Conservation (phyloP, 129 eudicot species). For the Cynara cardunculus region DNA sequence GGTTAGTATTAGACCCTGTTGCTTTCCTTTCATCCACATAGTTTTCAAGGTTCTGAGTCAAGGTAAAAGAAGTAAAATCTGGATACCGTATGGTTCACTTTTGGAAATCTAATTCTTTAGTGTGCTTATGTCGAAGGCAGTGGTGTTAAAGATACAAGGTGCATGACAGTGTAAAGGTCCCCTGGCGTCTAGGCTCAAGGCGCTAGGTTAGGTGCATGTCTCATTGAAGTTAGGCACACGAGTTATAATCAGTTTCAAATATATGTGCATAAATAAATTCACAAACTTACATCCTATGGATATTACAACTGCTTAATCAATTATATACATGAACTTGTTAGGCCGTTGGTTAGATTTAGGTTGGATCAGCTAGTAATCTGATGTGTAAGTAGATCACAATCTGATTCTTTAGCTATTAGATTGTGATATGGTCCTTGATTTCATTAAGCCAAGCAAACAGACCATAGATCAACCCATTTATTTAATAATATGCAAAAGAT, state of each 20-base stretch:
- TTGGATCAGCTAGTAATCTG: neutral
- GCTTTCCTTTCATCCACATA: neutral
- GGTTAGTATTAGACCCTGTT: neutral
- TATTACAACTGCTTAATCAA: neutral
- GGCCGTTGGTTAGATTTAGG: neutral
- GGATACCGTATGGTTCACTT: neutral
- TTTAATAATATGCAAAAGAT: neutral
- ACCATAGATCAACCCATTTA: neutral
- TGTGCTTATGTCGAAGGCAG: neutral
- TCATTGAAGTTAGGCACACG: too few species aligned
- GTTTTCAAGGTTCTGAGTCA: neutral
- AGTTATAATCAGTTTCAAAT: too few species aligned
- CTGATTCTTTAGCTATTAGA: neutral
- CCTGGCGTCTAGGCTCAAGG: too few species aligned
- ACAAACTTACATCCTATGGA: neutral
- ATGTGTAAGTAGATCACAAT: neutral
- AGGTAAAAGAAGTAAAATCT: neutral
- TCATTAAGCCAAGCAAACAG: neutral
- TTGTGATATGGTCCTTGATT: neutral
- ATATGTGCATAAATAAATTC: too few species aligned
- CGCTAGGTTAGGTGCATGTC: too few species aligned
- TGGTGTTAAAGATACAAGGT: neutral
- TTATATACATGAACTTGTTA: neutral
- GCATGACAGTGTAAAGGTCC: too few species aligned
- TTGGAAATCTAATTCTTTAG: neutral